A percentile compares a stretch with the other conserved stretches of the same genome.
These are phyloP conservation scores for Blastobotrys elegans DNA, from an alignment of 1,139 yeast genomes.

Conservation along the genomic window DNA sequence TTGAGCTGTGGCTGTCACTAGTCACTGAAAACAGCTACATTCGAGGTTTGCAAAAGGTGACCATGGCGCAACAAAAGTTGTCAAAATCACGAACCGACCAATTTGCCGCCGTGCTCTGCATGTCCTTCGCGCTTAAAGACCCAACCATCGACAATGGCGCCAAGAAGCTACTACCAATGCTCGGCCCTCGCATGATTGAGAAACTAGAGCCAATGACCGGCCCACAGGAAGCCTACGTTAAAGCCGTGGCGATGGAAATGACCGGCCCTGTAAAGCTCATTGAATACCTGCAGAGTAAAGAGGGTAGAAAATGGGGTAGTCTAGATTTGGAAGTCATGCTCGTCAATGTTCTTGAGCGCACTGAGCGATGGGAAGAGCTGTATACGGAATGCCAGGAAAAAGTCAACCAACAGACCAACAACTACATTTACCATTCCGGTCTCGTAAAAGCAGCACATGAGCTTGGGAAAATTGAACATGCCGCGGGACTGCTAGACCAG, in stretches of 20 bases:
- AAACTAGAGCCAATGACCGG: constrained; percentile 40
- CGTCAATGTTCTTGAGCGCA: constrained; percentile 41
- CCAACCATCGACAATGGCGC: constrained; percentile 37
- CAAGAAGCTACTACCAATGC: constrained; percentile 45
- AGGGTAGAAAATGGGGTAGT: constrained; percentile 41
- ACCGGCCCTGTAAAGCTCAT: constrained; percentile 35
- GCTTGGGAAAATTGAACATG: constrained; percentile 30
- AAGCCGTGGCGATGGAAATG: constrained; percentile 43
- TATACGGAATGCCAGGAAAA: constrained; percentile 29
- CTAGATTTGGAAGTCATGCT: constrained; percentile 54
- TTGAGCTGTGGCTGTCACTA: constrained; percentile 32
- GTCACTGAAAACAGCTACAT: constrained; percentile 31
- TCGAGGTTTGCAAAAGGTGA: constrained; percentile 34
- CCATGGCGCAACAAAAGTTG: constrained; percentile 32
- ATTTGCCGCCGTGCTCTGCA: constrained; percentile 42
- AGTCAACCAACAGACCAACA: constrained; percentile 20
- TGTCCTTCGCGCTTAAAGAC: constrained; percentile 29
- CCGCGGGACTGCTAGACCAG: constrained; percentile 31
- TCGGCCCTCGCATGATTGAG: constrained; percentile 54
- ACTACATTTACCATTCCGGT: constrained; percentile 36
- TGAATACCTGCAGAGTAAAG: constrained; percentile 31
- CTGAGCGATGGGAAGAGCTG: constrained; percentile 43
- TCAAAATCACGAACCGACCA: constrained; percentile 35
- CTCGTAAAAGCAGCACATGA: constrained; percentile 43
- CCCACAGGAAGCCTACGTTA: constrained; percentile 58